Conservation (phyloP, 306 rosid genomes). For the Dryas alaskensis region DNA sequence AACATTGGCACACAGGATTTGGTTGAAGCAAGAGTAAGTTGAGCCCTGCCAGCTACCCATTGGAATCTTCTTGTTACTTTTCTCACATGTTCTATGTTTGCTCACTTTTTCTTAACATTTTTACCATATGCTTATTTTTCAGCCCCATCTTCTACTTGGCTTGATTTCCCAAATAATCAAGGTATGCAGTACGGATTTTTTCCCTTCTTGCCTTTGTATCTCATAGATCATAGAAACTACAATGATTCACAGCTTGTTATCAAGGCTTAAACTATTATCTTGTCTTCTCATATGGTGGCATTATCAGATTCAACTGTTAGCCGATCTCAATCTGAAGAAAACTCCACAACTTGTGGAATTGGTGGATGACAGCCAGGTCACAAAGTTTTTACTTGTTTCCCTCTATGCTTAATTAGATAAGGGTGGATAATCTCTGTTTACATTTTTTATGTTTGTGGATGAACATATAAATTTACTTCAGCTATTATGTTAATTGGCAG, state of each 20-base stretch:
- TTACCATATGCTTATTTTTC: constrained; percentile 34
- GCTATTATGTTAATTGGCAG: constrained; percentile 41
- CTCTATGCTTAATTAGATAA: constrained; percentile 10
- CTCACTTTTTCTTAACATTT: constrained; percentile 20
- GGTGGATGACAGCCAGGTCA: constrained; percentile 91
- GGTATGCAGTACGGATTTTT: constrained; percentile 44
- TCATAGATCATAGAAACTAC: constrained; percentile 17
- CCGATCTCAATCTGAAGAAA: constrained; percentile 94
- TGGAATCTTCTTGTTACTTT: constrained; percentile 17
- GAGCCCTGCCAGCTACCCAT: constrained; percentile 18
- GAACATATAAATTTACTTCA: constrained; percentile 12
- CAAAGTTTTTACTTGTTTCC: constrained; percentile 15
- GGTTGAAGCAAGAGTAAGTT: constrained; percentile 87
- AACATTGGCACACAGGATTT: constrained; percentile 95
- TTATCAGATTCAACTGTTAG: constrained; percentile 83
- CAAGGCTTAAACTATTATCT: constrained; percentile 15
- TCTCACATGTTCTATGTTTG: constrained; percentile 9
- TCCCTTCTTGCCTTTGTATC: constrained; percentile 9
- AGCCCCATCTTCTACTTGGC: constrained; percentile 94
- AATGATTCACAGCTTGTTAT: constrained; percentile 13
- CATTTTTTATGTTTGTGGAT: background rate
- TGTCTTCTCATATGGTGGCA: constrained; percentile 36
- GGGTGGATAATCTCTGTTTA: constrained; percentile 19
- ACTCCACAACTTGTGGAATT: constrained; percentile 98
- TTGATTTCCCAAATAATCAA: constrained; percentile 93